Base-by-base conservation (phyloP, 2,329 filamentous ascomycete genomes). In the Clarireedia paspali region DNA sequence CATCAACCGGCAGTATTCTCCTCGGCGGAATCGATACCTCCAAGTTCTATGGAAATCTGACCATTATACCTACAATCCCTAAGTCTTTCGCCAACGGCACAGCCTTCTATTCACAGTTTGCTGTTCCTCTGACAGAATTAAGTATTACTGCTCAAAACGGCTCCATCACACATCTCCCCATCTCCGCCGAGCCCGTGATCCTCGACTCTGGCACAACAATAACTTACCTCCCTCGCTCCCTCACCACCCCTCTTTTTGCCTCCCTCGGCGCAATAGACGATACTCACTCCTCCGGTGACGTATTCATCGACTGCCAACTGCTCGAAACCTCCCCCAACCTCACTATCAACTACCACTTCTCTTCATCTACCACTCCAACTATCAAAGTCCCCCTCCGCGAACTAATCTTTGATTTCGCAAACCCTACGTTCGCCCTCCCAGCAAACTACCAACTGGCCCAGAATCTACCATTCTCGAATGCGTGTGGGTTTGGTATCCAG, bases 141-240 rank as follows among this genome's bases (percentile, higher is more conserved):
- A 47, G 56, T 1, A 56, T 64, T 7, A 66, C 64, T 3, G 55
- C 39, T 4, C 78, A 38, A 7, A 10, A 30, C 10, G 52, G 46
- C 14, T 42, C 24, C 6, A 12, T 42, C 14, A 58, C 52, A 4
- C 60, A 60, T n/a, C 47, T 66, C 12, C 62, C 58, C 6, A 4
- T 34, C 60, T 50, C 70, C 45, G 66, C 81, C 0, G 67, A 75
- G 14, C 67, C 73, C 14, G 75, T 79, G 24, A 73, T 83, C 45
- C 75, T 87, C 24, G 83, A 87, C 70, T 83, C 81, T 10, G 87
- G 87, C 48, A 84, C 81, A 59, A 84, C 81, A 40, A 70, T 88
- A 50, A 84, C 79, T 68, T 82, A 84, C 59, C 74, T 89, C 1
- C 85, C 86, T 1, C 69, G 77, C 51, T 62, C 70, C 26, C 70